phyloP scores from a whole-genome alignment of 345 rosid genomes.

The Eucalyptus microcorys region DNA sequence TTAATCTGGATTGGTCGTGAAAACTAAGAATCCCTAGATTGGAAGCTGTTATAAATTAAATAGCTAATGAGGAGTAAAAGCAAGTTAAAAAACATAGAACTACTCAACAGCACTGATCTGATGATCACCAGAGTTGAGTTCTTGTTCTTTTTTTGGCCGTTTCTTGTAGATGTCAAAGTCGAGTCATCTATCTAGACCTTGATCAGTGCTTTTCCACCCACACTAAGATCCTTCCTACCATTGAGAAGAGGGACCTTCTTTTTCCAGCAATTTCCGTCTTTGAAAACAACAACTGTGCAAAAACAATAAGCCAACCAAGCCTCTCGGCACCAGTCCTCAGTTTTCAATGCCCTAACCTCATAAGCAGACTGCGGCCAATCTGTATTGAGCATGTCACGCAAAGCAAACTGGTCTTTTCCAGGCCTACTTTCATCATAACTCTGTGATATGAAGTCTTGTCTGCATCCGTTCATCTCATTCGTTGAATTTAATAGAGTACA shows the following conservation, averaged over 20 bases:
- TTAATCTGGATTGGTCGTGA: no score
- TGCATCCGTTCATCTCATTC: slow-evolving; percentile 25
- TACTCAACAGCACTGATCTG: not conserved
- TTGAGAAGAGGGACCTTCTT: no score
- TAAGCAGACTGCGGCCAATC: slow-evolving; percentile 20
- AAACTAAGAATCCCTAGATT: not conserved
- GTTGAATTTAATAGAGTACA: slow-evolving; percentile 12
- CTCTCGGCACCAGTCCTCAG: no score
- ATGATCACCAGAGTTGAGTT: not conserved
- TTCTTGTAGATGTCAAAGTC: not conserved
- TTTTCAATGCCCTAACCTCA: not conserved
- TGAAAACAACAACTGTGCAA: no score
- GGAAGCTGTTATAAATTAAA: not conserved
- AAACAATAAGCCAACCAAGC: no score
- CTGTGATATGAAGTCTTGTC: slow-evolving; percentile 9
- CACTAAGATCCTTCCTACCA: no score
- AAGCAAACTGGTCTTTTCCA: not conserved
- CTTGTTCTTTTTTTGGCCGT: not conserved
- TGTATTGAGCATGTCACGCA: not conserved
- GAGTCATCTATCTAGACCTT: no score
- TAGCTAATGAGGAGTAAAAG: not conserved
- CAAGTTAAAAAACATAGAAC: not conserved
- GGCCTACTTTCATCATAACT: slow-evolving; percentile 1
- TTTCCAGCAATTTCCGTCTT: no score
- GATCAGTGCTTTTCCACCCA: no score